Base-by-base conservation (phyloP, 2,329 filamentous ascomycete species). In the Cordyceps militaris region DNA sequence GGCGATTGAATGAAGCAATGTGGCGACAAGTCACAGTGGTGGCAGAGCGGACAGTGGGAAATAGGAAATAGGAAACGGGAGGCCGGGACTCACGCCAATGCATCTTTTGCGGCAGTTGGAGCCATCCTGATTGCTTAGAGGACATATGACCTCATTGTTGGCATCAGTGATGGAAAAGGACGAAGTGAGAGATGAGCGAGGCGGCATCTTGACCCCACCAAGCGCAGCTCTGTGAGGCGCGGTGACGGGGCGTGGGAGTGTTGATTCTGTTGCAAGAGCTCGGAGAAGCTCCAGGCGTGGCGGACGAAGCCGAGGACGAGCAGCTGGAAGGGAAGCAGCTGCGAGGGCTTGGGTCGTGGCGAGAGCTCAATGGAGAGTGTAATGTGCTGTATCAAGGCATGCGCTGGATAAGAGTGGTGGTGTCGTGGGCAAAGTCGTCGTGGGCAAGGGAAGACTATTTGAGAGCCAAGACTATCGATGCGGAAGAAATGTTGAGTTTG, bases 91-190 rank as follows among this genome's bases (percentile, higher is more conserved):
- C 82, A 97, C 94, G 75, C 94, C 94, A 70, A 96, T 87, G 78
- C 94, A 99, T 79, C 93, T 85, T 80, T 99, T 99, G 73, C 93
- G 87, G 79, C 94, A 99, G 77, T 87, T 91, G 65, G 92, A 96
- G 72, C 91, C 90, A 84, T 99, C 94, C 70, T 96, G 92, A 72
- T 97, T 97, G 70, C 86, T 86, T 74, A 99, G 79, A 65, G 94
- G 94, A 76, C 94, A 99, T 69, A 97, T 89, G 70, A 99, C 94
- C 76, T 97, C 93, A 74, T 95, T 95, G 74, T 89, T 93, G 73
- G 88, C 83, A 79, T 96, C 91, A 67, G 89, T 89, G 68, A 96
- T 89, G 65, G 91, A 92, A 74, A 96, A 96, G 64, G 91, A 94
- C 70, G 89, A 90, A 62, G 89, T 94, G 70, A 96, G 81, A 65